Percentiles rank a stretch among this genome's conserved stretches.
These are phyloP conservation scores for Xylaria palmicola DNA, from an alignment of 495 filamentous ascomycete species.

Conservation along the genomic window DNA sequence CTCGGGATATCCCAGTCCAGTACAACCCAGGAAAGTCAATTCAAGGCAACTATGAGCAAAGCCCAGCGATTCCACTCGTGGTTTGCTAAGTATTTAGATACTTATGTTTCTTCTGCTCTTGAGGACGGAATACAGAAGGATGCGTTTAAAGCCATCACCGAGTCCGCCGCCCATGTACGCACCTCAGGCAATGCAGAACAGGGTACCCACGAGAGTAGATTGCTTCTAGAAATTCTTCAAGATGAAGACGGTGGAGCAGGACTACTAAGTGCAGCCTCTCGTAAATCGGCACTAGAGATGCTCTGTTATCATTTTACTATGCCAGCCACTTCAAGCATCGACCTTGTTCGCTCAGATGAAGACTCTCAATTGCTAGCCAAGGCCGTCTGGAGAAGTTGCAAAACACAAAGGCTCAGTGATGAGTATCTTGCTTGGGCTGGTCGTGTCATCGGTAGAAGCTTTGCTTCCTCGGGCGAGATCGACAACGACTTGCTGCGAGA, in stretches of 20 bases:
- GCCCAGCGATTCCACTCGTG: constrained; percentile 67
- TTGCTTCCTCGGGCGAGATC: constrained; percentile 69
- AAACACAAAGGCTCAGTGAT: constrained; percentile 55
- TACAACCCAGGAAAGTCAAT: constrained; percentile 74
- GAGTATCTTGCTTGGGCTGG: constrained; percentile 83
- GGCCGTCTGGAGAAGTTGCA: constrained; percentile 72
- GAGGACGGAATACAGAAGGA: constrained; percentile 41
- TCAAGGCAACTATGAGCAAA: constrained; percentile 65
- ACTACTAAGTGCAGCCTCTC: constrained; percentile 66
- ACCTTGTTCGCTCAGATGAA: constrained; percentile 62
- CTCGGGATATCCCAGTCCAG: constrained; percentile 64
- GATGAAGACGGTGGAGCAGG: constrained; percentile 61
- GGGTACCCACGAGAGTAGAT: constrained; percentile 64
- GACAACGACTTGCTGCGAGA: constrained; percentile 58
- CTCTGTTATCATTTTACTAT: constrained; percentile 69
- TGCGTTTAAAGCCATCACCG: constrained; percentile 63
- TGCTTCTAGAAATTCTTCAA: constrained; percentile 71
- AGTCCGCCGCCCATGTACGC: constrained; percentile 59
- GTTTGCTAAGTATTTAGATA: constrained; percentile 62
- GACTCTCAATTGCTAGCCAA: constrained; percentile 59
- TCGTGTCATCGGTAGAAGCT: constrained; percentile 78
- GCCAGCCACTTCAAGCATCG: constrained; percentile 53
- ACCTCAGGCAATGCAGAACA: constrained; percentile 58
- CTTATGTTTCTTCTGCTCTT: constrained; percentile 53
- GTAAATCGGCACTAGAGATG: constrained; percentile 68